These are phyloP conservation scores for Phytopythium ostracodes DNA, from an alignment of 352 stramenopile species.

Conservation along the genomic window DNA sequence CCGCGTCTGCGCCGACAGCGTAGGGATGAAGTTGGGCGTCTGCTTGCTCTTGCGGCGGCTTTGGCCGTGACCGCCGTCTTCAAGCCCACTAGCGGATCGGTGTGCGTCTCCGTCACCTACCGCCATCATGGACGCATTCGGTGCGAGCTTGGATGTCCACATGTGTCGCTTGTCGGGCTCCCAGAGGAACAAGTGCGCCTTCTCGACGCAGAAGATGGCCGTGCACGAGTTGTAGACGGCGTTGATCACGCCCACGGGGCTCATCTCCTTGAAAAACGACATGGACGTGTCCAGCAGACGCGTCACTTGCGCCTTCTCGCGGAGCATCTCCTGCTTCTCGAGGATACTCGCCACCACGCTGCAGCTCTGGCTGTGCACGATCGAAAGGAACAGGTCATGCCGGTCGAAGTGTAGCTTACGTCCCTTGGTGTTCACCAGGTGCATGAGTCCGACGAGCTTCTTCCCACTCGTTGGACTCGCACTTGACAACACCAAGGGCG, in stretches of 20 bases:
- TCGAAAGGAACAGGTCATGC: conserved; percentile 74
- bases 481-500: too few species aligned
- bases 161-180: conserved; percentile 40
- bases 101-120: neutral
- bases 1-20: conserved; percentile 30
- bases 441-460: conserved; percentile 59
- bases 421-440: conserved; percentile 69
- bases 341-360: conserved; percentile 66
- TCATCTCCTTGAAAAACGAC: conserved; percentile 83
- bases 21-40: conserved; percentile 24
- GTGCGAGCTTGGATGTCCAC: conserved; percentile 68
- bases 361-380: conserved; percentile 61
- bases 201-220: conserved; percentile 58
- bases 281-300: conserved; percentile 66
- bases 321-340: conserved; percentile 59
- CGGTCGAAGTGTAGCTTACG: conserved; percentile 56
- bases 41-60: conserved; percentile 6
- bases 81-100: neutral
- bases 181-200: conserved; percentile 65
- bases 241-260: conserved; percentile 70
- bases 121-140: conserved; percentile 11
- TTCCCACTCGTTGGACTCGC: conserved; percentile 5
- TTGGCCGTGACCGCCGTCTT: neutral
- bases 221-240: conserved; percentile 74
- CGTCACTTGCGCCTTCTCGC: conserved; percentile 60